A percentile compares a stretch with the other conserved stretches of the same genome.
phyloP scores from a whole-genome alignment of 352 stramenopile species.

The Thraustotheca clavata region DNA sequence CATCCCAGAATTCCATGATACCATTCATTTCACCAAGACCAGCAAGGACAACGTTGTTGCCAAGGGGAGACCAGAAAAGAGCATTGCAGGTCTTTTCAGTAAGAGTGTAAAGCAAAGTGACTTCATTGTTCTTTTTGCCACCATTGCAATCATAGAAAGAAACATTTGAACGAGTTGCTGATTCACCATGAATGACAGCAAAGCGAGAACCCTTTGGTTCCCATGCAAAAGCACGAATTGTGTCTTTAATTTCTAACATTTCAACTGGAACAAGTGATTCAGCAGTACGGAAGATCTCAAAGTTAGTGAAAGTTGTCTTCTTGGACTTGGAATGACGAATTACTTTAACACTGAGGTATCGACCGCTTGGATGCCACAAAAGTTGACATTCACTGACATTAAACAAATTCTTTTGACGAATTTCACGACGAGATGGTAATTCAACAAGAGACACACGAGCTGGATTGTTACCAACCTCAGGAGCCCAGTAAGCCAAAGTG shows the following conservation, averaged over 20 bases:
- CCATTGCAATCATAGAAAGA: constrained; percentile 96
- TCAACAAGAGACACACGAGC: constrained; percentile 96
- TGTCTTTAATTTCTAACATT: constrained; percentile 97
- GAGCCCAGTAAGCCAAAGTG: constrained; percentile 95
- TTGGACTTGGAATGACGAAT: constrained; percentile 88
- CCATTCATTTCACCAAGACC: constrained; percentile 93
- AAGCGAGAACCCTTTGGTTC: constrained; percentile 95
- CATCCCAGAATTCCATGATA: constrained; percentile 97
- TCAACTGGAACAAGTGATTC: constrained; percentile 95
- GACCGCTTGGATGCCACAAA: constrained; percentile 95
- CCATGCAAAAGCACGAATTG: constrained; percentile 93
- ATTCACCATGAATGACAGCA: constrained; percentile 94
- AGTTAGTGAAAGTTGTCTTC: constrained; percentile 99
- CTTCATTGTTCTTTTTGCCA: constrained; percentile 68
- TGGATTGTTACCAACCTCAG: constrained; percentile 90
- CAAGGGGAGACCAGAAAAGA: constrained; percentile 95
- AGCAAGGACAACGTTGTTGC: constrained; percentile 92
- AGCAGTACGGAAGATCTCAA: constrained; percentile 96
- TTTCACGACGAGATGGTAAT: constrained; percentile 89
- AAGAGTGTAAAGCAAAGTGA: constrained; percentile 93
- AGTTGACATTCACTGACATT: constrained; percentile 94
- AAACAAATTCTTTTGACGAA: constrained; percentile 98
- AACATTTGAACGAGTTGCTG: constrained; percentile 86
- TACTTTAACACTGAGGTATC: constrained; percentile 88
- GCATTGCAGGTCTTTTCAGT: constrained; percentile 93